Evolutionary conservation across 1,139 yeast species (phyloP), one percentile per base, ranked within the genome.

Genomic region (Yamadazyma sp.): DNA sequence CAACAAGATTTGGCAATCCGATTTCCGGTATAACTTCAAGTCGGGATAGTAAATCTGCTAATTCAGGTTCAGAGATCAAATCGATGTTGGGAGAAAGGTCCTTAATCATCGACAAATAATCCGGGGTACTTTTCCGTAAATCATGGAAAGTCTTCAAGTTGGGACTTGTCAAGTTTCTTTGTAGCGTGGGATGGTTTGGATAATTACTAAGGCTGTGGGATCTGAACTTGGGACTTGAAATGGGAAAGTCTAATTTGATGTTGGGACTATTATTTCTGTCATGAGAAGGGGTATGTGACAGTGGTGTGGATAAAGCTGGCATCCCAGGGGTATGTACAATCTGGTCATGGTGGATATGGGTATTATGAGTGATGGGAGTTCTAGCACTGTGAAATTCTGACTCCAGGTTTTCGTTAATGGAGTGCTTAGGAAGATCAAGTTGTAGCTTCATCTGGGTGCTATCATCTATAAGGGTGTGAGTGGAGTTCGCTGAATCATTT

Each of bases 391-490:
- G 26, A 22, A 40, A 41, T 9, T 24, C 35, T 4, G 38, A 35
- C 25, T 45, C 51, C 11, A 44, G 50, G 26, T 43, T 39, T 35
- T 52, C 57, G 28, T 43, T 41, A 23, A 49, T 44, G 11, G 54
- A 45, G 6, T 47, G 36, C 29, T 45, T 45, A 6, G 49, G 43
- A 21, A 45, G 38, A 8, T 43, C 41, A 2, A 50, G 31, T 10
- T 40, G 35, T 26, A 50, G 35, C 15, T 42, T 40, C 10, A 33
- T 33, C 5, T 48, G 50, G 16, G 40, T 34, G 6, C 4, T 5
- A 3, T 56, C 62, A 31, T 59, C 64, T 5, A 58, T 52, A 17
- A 60, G 46, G n/a, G 65, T 61, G 6, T 51, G 56, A 1, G 59
- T 48, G 2, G 66, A 61, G 6, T 43, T 29, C 11, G 42, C 39